Conservation (phyloP, 768 basidiomycete genomes). For the Dacryopinax primogenitus region DNA sequence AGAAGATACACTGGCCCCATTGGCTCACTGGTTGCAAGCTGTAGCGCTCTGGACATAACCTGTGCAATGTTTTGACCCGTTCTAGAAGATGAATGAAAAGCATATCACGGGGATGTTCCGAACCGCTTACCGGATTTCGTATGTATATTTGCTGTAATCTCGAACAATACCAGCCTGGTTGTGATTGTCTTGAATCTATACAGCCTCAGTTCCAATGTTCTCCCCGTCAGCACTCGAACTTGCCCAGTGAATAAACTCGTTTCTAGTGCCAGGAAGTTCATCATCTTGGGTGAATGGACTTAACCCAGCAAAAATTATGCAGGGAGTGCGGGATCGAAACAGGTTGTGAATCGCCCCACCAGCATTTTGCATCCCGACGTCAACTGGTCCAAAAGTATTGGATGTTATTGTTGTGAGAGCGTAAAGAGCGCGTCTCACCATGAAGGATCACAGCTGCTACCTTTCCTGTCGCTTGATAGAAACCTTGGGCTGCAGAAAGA, state of each 20-base stretch:
- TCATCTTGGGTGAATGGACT: slow-evolving; percentile 45
- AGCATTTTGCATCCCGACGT: slow-evolving; percentile 21
- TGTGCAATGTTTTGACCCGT: slow-evolving; percentile 35
- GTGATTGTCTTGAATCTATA: slow-evolving; percentile 39
- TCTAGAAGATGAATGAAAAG: neutral
- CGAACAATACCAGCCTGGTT: slow-evolving; percentile 59
- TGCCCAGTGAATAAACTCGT: slow-evolving; percentile 68
- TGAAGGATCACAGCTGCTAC: slow-evolving; percentile 64
- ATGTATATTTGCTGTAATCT: slow-evolving; percentile 41
- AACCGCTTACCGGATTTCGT: neutral
- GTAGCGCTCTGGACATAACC: slow-evolving; percentile 44
- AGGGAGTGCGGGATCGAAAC: slow-evolving; percentile 45
- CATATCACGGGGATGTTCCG: neutral
- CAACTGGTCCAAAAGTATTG: slow-evolving; percentile 35
- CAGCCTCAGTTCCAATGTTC: too few relatives aligned
- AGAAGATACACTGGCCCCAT: slow-evolving; percentile 64
- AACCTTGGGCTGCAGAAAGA: slow-evolving; percentile 57
- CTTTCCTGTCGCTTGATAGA: slow-evolving; percentile 48
- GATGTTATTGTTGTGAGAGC: neutral
- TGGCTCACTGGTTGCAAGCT: slow-evolving; percentile 58
- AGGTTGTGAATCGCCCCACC: slow-evolving; percentile 64
- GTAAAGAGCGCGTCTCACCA: slow-evolving; percentile 44
- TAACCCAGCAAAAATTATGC: slow-evolving; percentile 61
- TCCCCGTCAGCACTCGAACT: slow-evolving; percentile 11
- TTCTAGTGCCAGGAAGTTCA: slow-evolving; percentile 49